phyloP scores from a whole-genome alignment of 305 asterid species.

The Fraxinus paxiana region DNA sequence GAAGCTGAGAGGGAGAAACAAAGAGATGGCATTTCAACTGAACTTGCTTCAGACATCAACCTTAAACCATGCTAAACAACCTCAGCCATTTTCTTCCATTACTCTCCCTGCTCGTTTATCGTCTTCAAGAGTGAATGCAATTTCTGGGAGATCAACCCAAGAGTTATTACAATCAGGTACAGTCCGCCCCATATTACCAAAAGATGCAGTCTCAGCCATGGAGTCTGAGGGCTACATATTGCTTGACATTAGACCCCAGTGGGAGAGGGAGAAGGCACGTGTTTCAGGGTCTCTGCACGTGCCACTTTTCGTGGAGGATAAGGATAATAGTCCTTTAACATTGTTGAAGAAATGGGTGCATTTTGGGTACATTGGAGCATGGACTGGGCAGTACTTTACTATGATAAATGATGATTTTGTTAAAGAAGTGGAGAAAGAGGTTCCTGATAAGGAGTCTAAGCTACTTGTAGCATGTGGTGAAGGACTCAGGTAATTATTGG shows the following conservation, averaged over 20 bases:
- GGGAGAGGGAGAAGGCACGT: slow-evolving; percentile 85
- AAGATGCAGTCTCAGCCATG: slow-evolving; percentile 63
- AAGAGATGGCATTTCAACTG: slow-evolving; percentile 45
- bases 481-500: slow-evolving; percentile 57
- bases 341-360: slow-evolving; percentile 89
- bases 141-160: slow-evolving; percentile 40
- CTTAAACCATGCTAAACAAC: slow-evolving; percentile 28
- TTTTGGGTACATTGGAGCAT: slow-evolving; percentile 76
- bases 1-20: neutral
- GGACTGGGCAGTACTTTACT: slow-evolving; percentile 89
- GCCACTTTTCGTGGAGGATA: slow-evolving; percentile 76
- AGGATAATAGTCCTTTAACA: slow-evolving; percentile 62
- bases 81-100: slow-evolving; percentile 28
- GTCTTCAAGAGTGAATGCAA: slow-evolving; percentile 34
- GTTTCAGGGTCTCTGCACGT: slow-evolving; percentile 73
- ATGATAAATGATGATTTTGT: slow-evolving; percentile 58
- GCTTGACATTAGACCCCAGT: slow-evolving; percentile 79
- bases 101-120: slow-evolving; percentile 34
- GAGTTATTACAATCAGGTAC: slow-evolving; percentile 75
- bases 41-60: slow-evolving; percentile 50
- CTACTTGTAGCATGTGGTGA: slow-evolving; percentile 88
- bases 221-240: slow-evolving; percentile 58
- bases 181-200: slow-evolving; percentile 56
- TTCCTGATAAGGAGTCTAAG: slow-evolving; percentile 71
- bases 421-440: slow-evolving; percentile 43